Base-by-base conservation (phyloP, 805 yeast species). In the Starmerella powellii region DNA sequence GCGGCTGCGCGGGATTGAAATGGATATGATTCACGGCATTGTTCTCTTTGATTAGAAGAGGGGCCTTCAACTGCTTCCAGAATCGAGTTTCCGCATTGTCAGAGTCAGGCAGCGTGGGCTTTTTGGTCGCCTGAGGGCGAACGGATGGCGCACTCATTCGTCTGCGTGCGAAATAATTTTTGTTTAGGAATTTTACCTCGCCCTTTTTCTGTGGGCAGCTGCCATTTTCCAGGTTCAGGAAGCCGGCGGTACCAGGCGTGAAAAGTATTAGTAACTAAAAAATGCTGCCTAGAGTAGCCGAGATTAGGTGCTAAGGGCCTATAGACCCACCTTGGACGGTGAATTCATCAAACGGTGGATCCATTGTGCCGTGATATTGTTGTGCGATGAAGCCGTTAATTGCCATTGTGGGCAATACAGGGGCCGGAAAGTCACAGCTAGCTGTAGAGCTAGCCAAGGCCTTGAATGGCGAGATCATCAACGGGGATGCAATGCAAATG, bases 401-500 rank as follows among this genome's bases (percentile, higher is more conserved):
- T 21, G 75, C 84, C 13, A 72, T 83, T 15, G 80, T 82, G 3
- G 98, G 98, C 0, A 87, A 95, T 28, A 88, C 98, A 0, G 98
- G 97, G 0, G 96, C 86, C 11, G 98, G 98, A 0, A 88, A 88
- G 57, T 87, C 96, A n/a, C 50, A 76, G 70, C 71, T 82, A 46
- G 73, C 84, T 35, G 74, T 85, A 2, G 88, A 85, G 46, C 59
- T 91, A 17, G 95, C 96, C 10, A 68, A 73, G 51, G 69, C 70
- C 21, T 70, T 80, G 40, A 72, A 78, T 56, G 97, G 97, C 17
- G 97, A 91, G 57, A 70, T 91, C 49, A 81, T 91, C 49, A 91
- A 91, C 61, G 95, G 94, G 0, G 98, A 91, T 58, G 85, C 97
- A 1, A 87, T 91, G 96, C 98, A 91, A 61, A 81, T 91, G 68